A percentile compares a stretch with the other conserved stretches of the same genome.
Conservation (phyloP, 768 basidiomycete genomes). For the Xanthoconium purpureum region DNA sequence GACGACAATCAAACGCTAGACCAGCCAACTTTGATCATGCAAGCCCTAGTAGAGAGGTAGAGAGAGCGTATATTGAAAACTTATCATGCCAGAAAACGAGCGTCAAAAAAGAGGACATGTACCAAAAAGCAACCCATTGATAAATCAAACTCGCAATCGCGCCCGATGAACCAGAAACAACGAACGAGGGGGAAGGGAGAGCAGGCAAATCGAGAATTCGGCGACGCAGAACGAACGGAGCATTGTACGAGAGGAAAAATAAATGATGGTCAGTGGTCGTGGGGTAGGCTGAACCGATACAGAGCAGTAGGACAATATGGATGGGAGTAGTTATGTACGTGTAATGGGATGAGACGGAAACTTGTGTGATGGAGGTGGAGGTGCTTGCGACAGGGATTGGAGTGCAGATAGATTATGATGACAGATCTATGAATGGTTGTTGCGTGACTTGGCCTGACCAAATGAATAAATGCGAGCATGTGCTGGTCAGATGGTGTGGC, state of each 20-base stretch:
- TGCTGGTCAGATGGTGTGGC: constrained; percentile 21
- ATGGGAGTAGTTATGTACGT: constrained; percentile 27
- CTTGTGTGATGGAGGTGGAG: background rate
- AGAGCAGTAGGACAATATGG: constrained; percentile 26
- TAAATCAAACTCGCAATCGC: constrained; percentile 18
- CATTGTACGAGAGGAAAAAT: constrained; percentile 8
- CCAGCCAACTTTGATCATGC: constrained; percentile 18
- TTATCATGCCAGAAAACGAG: constrained; percentile 15
- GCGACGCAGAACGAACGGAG: constrained; percentile 13
- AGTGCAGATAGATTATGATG: constrained; percentile 17
- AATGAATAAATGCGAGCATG: constrained; percentile 28
- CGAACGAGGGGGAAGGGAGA: constrained; percentile 8
- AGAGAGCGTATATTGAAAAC: constrained; percentile 6
- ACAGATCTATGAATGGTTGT: constrained; percentile 23
- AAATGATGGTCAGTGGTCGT: constrained; percentile 5
- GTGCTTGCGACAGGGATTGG: constrained; percentile 14
- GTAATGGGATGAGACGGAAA: constrained; percentile 1
- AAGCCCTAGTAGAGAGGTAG: background rate
- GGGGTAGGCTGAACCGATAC: constrained; percentile 24
- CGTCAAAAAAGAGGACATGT: constrained; percentile 13
- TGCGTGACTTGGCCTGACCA: constrained; percentile 11
- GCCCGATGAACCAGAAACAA: constrained; percentile 13
- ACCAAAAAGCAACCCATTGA: constrained; percentile 18
- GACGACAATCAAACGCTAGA: constrained; percentile 11
- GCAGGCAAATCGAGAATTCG: constrained; percentile 19